These are phyloP conservation scores for Penicillium thymicola DNA, from an alignment of 2,329 filamentous ascomycete genomes.

Conservation along the genomic window DNA sequence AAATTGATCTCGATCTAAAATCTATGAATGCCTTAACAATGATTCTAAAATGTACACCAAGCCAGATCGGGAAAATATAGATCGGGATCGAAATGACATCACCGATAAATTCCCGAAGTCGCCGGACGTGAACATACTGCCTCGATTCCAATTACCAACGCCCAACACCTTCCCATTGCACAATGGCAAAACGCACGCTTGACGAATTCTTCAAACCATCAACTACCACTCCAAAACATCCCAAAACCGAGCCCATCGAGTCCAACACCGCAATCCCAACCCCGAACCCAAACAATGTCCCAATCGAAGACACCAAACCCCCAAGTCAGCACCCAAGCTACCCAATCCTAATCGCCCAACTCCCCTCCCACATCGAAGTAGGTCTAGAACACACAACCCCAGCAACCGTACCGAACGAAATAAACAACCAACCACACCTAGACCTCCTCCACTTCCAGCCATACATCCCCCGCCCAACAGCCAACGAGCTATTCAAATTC, in stretches of 20 bases:
- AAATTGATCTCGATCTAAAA: background rate
- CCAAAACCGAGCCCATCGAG: conserved; percentile 26
- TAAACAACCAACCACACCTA: conserved; percentile 67
- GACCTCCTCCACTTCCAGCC: conserved; percentile 74
- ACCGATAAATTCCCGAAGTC: conserved; percentile 2
- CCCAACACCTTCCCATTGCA: background rate
- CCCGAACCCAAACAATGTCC: background rate
- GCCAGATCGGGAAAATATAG: conserved; percentile 10
- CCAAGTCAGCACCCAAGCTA: conserved; percentile 50
- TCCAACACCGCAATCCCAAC: background rate
- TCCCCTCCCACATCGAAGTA: conserved; percentile 43
- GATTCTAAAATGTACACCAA: background rate
- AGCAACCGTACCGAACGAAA: conserved; percentile 51
- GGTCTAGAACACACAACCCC: conserved; percentile 39
- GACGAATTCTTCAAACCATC: conserved; percentile 64
- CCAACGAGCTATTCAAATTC: conserved; percentile 64
- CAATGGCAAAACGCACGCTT: conserved; percentile 58
- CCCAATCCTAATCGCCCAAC: conserved; percentile 50
- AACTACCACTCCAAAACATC: conserved; percentile 41
- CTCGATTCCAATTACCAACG: background rate
- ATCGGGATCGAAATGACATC: conserved; percentile 18
- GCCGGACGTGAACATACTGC: background rate
- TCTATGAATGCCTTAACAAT: background rate
- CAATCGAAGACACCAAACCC: conserved; percentile 1
- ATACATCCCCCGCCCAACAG: conserved; percentile 59